Conservation (phyloP, 352 stramenopile species). For the Phytophthora tentaculata region DNA sequence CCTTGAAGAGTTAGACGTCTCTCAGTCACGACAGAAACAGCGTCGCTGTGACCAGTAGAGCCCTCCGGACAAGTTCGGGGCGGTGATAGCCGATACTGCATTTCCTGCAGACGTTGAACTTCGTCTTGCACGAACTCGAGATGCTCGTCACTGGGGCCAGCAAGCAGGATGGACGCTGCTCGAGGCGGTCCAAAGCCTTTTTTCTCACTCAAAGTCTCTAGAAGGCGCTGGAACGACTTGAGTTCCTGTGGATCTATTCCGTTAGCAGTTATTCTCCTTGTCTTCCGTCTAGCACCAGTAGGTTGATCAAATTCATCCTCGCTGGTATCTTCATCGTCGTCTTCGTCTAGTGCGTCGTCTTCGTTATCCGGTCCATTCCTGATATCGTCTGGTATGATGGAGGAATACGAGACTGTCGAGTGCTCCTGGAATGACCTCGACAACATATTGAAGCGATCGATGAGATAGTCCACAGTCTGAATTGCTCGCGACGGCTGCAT, state of each 20-base stretch:
- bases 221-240: conserved; percentile 56
- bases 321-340: background rate
- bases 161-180: conserved; percentile 40
- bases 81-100: conserved; percentile 20
- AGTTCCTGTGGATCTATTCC: conserved; percentile 22
- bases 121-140: conserved; percentile 61
- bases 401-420: background rate
- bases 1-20: conserved; percentile 27
- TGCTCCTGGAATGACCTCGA: conserved; percentile 44
- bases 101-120: conserved; percentile 35
- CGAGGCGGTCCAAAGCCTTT: conserved; percentile 25
- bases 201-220: conserved; percentile 49
- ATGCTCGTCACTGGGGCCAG: conserved; percentile 37
- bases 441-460: conserved; percentile 71
- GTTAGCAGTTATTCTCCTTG: conserved; percentile 13
- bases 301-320: conserved; percentile 1
- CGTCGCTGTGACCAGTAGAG: background rate
- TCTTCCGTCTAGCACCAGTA: conserved; percentile 5
- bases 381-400: background rate
- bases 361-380: conserved; percentile 4
- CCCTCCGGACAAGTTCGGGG: conserved; percentile 9
- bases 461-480: conserved; percentile 68
- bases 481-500: conserved; percentile 61
- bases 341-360: conserved; percentile 12
- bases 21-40: conserved; percentile 18